Evolutionary conservation across 176 grass and related monocot species (phyloP).

Genomic region (Cenchrus fungigraminus): DNA sequence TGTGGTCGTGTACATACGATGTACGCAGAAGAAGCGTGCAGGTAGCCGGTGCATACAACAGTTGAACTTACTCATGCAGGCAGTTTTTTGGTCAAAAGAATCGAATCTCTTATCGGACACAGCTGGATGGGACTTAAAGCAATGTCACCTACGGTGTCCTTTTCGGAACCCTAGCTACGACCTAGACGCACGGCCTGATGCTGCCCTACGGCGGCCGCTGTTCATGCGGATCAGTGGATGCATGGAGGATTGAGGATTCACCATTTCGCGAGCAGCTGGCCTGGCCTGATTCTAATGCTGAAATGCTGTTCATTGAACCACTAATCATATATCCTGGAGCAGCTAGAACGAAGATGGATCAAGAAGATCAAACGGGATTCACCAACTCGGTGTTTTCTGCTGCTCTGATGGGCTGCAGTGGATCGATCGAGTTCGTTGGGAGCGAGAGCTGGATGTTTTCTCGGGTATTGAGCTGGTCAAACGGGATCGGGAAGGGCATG

Average conservation of each 20-base stretch:
- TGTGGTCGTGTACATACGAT: too few species aligned
- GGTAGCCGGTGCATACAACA: neutral
- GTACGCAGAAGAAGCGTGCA: neutral
- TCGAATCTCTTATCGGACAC: slow-evolving; percentile 54
- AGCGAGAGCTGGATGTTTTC: neutral
- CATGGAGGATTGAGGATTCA: too few species aligned
- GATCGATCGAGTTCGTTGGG: neutral
- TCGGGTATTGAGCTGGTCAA: slow-evolving; percentile 37
- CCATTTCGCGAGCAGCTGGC: too few species aligned
- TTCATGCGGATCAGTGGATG: neutral
- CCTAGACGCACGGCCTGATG: slow-evolving; percentile 15
- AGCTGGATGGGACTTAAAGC: slow-evolving; percentile 52
- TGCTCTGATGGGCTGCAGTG: neutral
- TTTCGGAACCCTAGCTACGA: slow-evolving; percentile 21
- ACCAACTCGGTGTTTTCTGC: neutral
- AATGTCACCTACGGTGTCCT: slow-evolving; percentile 33
- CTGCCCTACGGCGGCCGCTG: slow-evolving; percentile 6
- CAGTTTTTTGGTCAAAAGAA: slow-evolving; percentile 47
- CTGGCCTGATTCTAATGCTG: too few species aligned
- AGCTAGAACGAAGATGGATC: neutral
- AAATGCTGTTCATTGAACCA: too few species aligned
- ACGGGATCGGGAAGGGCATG: neutral
- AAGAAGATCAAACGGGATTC: neutral
- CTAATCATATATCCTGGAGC: too few species aligned
- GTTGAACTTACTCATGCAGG: neutral